A percentile compares a stretch with the other conserved stretches of the same genome.
Evolutionary conservation across 1,139 yeast genomes (phyloP).

Genomic region (Hansenula anomala): DNA sequence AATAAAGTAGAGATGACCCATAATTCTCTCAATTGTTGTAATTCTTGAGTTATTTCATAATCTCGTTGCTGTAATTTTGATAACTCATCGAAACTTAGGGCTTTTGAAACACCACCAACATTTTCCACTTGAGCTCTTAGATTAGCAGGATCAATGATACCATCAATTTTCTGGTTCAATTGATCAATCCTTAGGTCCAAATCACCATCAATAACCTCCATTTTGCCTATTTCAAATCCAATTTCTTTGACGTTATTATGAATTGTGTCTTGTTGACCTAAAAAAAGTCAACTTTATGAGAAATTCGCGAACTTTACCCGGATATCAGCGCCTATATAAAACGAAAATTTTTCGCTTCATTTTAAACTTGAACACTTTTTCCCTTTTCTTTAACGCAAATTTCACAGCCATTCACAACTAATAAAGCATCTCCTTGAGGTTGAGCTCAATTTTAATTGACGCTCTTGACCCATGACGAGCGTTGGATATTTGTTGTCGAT

Average conservation of each 20-base stretch:
- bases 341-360: neutral
- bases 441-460: slow-evolving; percentile 43
- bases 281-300: too few relatives aligned
- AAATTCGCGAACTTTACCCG: neutral
- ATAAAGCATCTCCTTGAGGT: slow-evolving; percentile 71
- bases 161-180: slow-evolving; percentile 5
- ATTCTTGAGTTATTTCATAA: slow-evolving; percentile 10
- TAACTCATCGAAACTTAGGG: slow-evolving; percentile 8
- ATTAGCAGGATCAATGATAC: slow-evolving; percentile 5
- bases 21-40: slow-evolving; percentile 15
- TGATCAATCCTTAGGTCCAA: slow-evolving; percentile 8
- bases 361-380: slow-evolving; percentile 1
- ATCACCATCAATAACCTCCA: neutral
- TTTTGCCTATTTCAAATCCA: neutral
- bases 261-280: too few relatives aligned
- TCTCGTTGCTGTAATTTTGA: slow-evolving; percentile 16
- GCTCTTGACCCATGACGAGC: slow-evolving; percentile 63
- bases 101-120: too few relatives aligned
- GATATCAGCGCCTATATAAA: too few relatives aligned
- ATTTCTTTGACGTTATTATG: too few relatives aligned
- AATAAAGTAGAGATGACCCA: slow-evolving; percentile 19
- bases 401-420: slow-evolving; percentile 62
- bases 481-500: slow-evolving; percentile 40
- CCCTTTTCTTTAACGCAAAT: slow-evolving; percentile 47
- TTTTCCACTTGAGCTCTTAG: slow-evolving; percentile 5